phyloP scores from a whole-genome alignment of 495 filamentous ascomycete species.

The Annulohypoxylon nitens region DNA sequence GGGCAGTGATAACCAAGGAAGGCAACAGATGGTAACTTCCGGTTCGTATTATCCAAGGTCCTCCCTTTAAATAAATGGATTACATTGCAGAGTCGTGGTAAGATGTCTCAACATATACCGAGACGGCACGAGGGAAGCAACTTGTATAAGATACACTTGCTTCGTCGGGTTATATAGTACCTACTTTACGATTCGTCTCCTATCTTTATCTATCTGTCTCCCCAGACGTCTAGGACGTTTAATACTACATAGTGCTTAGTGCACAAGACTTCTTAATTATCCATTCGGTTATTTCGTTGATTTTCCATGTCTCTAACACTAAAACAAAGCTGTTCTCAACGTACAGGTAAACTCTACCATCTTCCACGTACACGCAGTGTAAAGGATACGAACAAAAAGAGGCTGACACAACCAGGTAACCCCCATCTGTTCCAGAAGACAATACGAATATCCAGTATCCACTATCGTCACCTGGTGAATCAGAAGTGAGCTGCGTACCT shows the following conservation, averaged over 20 bases:
- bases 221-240: neutral
- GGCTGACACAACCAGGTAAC: conserved; percentile 12
- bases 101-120: neutral
- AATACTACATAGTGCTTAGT: neutral
- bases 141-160: neutral
- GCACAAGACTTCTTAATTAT: neutral
- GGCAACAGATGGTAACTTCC: neutral
- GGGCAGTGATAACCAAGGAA: neutral
- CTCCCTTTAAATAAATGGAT: neutral
- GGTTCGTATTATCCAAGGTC: neutral
- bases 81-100: neutral
- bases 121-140: neutral
- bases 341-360: conserved; percentile 3
- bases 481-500: neutral
- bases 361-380: neutral
- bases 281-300: neutral
- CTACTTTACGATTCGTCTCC: neutral
- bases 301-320: neutral
- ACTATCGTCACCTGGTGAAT: neutral
- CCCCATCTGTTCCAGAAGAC: conserved; percentile 4
- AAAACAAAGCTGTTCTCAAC: conserved; percentile 1
- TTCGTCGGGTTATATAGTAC: neutral
- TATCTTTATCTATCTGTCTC: neutral
- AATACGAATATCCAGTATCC: neutral
- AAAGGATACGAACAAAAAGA: neutral